Base-by-base conservation (phyloP, 139 green algal genomes). In the Asterochloris erici region DNA sequence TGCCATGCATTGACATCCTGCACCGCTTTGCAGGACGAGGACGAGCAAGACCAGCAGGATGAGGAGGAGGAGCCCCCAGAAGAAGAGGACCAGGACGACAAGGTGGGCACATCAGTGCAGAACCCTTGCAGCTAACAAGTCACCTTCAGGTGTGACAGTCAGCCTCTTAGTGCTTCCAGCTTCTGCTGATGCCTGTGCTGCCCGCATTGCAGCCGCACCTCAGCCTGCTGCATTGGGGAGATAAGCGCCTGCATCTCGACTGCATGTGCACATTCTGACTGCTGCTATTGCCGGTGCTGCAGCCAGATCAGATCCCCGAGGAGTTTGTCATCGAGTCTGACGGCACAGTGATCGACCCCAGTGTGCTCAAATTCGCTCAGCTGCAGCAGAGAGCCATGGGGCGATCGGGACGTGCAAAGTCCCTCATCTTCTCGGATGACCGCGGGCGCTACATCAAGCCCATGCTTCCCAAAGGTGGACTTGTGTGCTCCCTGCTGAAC, bases 261-360 rank as follows among this genome's bases (percentile, higher is more conserved):
- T 54, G 4, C 38, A 54, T 6, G 6, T 54, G 38, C 38, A 54
- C 2, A 54, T 54, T 54, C 38, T 54, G 38, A 54, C 38, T 54
- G 38, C 19, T 71, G 21, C 66, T 21, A 21, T 71, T 71, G 66
- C 21, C 0, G 10, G 19, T 80, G 23, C 23, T 89, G 64, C 79
- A 91, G 81, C 70, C 90, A 26, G 91, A 96, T 73, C 89, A 98
- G 91, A 89, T 99, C 21, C 97, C 97, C 0, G 92, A 99, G 90
- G 96, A 99, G 93, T 99, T 99, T 85, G 93, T 99, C 82, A 98
- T 99, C 85, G 96, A 99, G 86, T 82, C 93, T 19, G 97, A 99
- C 88, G 97, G 96, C 27, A 96, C 97, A 17, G 91, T 99, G 82
- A 83, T 98, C 75, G 97, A 99, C 89, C 90, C 94, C 63, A 89